Evolutionary conservation across 768 basidiomycete species (phyloP).

Genomic region (Suillus variegatus): DNA sequence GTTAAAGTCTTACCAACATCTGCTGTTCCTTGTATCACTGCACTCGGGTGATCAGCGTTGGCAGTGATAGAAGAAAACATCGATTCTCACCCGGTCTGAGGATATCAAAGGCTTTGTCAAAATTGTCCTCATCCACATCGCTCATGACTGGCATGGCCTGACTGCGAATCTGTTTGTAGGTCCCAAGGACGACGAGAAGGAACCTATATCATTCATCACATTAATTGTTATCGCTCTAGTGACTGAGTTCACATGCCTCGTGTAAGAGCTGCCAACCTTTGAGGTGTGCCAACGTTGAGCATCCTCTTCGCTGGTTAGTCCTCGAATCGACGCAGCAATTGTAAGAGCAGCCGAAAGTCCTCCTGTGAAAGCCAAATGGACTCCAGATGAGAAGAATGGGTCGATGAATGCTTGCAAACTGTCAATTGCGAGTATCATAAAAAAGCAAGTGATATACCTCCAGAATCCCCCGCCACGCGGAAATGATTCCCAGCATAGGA

Average conservation of each 20-base stretch:
- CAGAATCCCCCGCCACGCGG: conserved; percentile 61
- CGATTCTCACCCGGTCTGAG: conserved; percentile 54
- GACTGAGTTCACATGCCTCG: conserved; percentile 38
- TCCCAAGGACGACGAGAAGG: conserved; percentile 70
- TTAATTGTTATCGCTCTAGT: neutral
- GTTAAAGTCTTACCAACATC: conserved; percentile 19
- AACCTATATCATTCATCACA: conserved; percentile 31
- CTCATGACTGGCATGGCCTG: conserved; percentile 56
- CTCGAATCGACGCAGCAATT: conserved; percentile 55
- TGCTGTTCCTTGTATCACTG: conserved; percentile 24
- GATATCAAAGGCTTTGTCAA: conserved; percentile 65
- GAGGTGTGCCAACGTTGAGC: conserved; percentile 58
- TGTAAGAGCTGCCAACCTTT: conserved; percentile 58
- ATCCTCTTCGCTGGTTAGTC: conserved; percentile 45
- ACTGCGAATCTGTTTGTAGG: conserved; percentile 70
- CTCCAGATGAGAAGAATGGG: conserved; percentile 64
- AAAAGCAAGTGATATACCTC: conserved; percentile 33
- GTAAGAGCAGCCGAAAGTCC: conserved; percentile 58
- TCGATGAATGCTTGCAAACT: conserved; percentile 54
- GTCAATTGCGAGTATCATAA: neutral
- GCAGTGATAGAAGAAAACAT: neutral
- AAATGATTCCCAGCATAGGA: conserved; percentile 53
- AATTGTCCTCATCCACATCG: conserved; percentile 69
- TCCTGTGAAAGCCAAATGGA: conserved; percentile 62
- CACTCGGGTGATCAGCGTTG: neutral